These are phyloP conservation scores for Porpolomopsis calyptriformis DNA, from an alignment of 768 basidiomycete genomes.

Conservation along the genomic window DNA sequence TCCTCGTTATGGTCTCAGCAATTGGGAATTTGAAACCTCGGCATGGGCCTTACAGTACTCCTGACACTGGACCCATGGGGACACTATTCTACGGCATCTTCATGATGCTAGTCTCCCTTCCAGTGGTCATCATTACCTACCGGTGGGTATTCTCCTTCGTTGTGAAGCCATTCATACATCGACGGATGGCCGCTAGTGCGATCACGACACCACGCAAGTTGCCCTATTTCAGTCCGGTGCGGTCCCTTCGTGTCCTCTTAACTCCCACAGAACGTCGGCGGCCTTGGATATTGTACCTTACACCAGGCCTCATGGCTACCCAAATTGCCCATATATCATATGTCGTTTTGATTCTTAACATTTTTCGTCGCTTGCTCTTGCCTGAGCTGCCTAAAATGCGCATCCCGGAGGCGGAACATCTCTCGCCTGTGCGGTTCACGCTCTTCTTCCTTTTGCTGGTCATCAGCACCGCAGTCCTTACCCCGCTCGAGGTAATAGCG, in stretches of 20 bases:
- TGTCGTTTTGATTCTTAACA: constrained; percentile 37
- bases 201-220: constrained; percentile 77
- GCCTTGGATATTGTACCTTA: constrained; percentile 74
- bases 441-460: constrained; percentile 49
- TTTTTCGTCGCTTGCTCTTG: constrained; percentile 36
- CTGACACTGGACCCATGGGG: constrained; percentile 49
- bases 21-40: constrained; percentile 48
- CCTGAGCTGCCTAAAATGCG: constrained; percentile 28
- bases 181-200: constrained; percentile 34
- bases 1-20: constrained; percentile 45
- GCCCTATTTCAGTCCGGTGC: constrained; percentile 45
- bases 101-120: constrained; percentile 55
- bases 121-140: constrained; percentile 66
- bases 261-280: constrained; percentile 72
- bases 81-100: constrained; percentile 54
- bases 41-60: constrained; percentile 56
- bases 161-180: neutral
- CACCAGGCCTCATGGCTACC: constrained; percentile 62
- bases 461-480: constrained; percentile 46
- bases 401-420: constrained; percentile 24
- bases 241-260: constrained; percentile 58
- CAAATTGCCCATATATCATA: constrained; percentile 37
- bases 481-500: constrained; percentile 72
- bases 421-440: constrained; percentile 39
- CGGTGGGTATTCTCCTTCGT: constrained; percentile 34